phyloP scores from a whole-genome alignment of 495 filamentous ascomycete species.

The Thermochaetoides thermophila region DNA sequence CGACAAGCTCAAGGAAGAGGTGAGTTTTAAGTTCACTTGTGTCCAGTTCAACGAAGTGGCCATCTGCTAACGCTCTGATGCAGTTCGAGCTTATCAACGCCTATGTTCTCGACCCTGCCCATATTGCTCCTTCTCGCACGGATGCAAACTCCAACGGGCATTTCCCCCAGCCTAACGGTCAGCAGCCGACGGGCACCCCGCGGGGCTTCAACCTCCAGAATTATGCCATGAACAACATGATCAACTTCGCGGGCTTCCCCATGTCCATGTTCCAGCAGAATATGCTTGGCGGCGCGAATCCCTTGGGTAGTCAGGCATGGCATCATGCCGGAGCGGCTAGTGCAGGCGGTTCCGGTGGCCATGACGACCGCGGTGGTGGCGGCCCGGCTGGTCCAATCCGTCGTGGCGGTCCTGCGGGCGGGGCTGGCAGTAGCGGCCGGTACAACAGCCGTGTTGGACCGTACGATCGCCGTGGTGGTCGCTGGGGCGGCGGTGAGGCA shows the following conservation, averaged over 20 bases:
- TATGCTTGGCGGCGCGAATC: conserved; percentile 40
- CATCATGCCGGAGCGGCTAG: conserved; percentile 24
- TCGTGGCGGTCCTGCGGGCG: conserved; percentile 26
- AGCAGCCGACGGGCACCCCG: conserved; percentile 68
- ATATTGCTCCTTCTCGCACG: conserved; percentile 79
- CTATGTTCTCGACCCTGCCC: conserved; percentile 84
- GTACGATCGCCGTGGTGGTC: conserved; percentile 34
- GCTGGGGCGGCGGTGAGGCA: conserved; percentile 17
- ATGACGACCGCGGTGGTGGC: conserved; percentile 26
- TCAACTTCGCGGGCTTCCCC: conserved; percentile 35
- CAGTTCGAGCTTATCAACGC: conserved; percentile 80
- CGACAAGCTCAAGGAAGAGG: conserved; percentile 65
- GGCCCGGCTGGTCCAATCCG: conserved; percentile 33
- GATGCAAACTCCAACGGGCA: conserved; percentile 98
- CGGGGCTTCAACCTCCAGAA: conserved; percentile 80
- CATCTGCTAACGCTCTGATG: conserved; percentile 1
- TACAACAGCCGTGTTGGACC: conserved; percentile 33
- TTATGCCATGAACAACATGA: conserved; percentile 40
- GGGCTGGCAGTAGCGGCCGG: conserved; percentile 12
- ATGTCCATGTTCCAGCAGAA: conserved; percentile 36
- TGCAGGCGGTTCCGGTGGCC: conserved; percentile 7
- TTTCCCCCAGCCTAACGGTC: conserved; percentile 63
- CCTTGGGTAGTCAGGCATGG: conserved; percentile 25
- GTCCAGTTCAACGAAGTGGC: neutral
- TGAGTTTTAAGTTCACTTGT: conserved; percentile 35